These are phyloP conservation scores for Suillus alpinus DNA, from an alignment of 768 basidiomycete genomes.

Conservation along the genomic window DNA sequence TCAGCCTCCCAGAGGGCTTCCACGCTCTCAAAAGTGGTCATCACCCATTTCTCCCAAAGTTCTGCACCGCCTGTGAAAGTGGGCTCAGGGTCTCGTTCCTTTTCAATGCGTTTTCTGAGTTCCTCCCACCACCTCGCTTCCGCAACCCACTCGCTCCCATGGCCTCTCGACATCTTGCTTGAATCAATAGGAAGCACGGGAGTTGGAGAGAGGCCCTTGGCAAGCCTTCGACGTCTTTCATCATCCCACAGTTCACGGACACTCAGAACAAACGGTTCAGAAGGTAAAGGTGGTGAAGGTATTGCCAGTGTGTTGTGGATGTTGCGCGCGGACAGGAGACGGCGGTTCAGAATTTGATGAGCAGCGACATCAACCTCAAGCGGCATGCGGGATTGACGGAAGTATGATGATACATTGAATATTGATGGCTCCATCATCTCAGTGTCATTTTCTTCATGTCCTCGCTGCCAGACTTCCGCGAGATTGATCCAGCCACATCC, in stretches of 20 bases:
- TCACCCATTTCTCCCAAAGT: constrained; percentile 71
- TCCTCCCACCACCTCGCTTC: constrained; percentile 78
- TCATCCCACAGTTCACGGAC: constrained; percentile 97
- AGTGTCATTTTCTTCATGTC: constrained; percentile 27
- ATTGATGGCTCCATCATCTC: constrained; percentile 9
- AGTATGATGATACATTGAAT: constrained; percentile 55
- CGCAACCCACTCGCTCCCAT: constrained; percentile 63
- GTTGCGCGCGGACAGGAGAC: constrained; percentile 57
- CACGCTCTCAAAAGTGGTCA: constrained; percentile 88
- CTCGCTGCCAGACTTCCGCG: constrained; percentile 60
- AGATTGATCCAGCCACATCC: constrained; percentile 91
- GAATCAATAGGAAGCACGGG: constrained; percentile 71
- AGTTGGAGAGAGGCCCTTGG: constrained; percentile 67
- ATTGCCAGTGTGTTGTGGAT: constrained; percentile 65
- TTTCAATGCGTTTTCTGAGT: constrained; percentile 58
- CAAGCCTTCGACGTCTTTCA: constrained; percentile 72
- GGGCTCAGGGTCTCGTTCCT: constrained; percentile 33
- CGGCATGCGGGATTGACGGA: constrained; percentile 62
- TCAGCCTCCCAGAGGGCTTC: constrained; percentile 79
- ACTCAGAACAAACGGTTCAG: constrained; percentile 79
- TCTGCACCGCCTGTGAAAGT: constrained; percentile 19
- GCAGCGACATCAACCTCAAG: constrained; percentile 85
- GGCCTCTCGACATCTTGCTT: constrained; percentile 58
- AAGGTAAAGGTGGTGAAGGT: constrained; percentile 45
- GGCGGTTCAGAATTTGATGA: constrained; percentile 85